Base-by-base conservation (phyloP, 495 filamentous ascomycete species). In the Friedmanniomyces endolithicus region DNA sequence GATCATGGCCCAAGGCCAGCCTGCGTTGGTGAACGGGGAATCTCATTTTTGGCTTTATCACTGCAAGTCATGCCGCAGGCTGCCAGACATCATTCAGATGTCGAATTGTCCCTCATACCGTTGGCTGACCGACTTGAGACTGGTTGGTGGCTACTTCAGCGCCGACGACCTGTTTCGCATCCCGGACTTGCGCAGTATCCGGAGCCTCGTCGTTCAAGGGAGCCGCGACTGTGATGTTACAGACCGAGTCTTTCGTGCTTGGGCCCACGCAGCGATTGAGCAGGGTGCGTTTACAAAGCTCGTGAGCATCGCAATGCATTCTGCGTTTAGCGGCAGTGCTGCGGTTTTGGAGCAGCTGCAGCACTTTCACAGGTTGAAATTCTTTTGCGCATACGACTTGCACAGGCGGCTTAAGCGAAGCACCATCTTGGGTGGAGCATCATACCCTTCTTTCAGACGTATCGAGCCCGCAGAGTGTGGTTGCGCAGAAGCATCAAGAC, bases 121-220 rank as follows among this genome's bases (percentile, higher is more conserved):
- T 14, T 55, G 52, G 52, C 12, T 55, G 11, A 20, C 20, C 29
- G 52, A 55, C 31, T 17, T 55, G 44, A 44, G 9, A 25, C 25
- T 55, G 1, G 43, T 47, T 6, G 27, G 39, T 2, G 44, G 33
- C 9, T 43, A 14, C 17, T 23, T 56, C 12, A 14, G 20, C 11
- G 2, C 33, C 19, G n/a, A 22, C 17, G 50, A 52, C 19, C 22
- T 52, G 4, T 19, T 25, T 31, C 33, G 17, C 1, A 12, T 52
- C 14, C 19, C 50, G 7, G 17, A 52, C 20, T 25, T 52, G 11
- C 33, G 19, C 19, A 52, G 41, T 22, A n/a, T 52, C 4, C 31
- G 50, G 11, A 39, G 31, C 16, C 8, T 52, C 37, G 14, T 16
- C 9, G 20, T 52, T 8, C 17, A 17, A 24, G 35, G 50, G 20